These are phyloP conservation scores for Lipomyces kockii DNA, from an alignment of 805 yeast genomes.

Conservation along the genomic window DNA sequence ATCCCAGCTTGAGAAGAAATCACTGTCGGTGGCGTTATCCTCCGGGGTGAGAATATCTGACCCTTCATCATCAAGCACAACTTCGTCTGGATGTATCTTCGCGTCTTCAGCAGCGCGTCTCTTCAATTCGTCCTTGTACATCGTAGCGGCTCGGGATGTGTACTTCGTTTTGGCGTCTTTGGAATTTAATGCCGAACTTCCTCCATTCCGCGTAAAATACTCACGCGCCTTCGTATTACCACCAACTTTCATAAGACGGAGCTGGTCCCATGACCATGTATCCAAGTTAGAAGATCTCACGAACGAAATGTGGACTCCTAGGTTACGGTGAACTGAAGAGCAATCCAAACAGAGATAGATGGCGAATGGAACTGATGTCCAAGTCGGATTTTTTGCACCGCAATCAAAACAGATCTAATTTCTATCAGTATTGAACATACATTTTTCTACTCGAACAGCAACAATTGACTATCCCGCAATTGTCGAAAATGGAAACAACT, in stretches of 20 bases:
- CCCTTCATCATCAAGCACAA: constrained; percentile 57
- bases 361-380: constrained; percentile 98
- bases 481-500: neutral
- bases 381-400: constrained; percentile 90
- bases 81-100: constrained; percentile 63
- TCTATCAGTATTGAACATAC: neutral
- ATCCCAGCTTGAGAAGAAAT: constrained; percentile 90
- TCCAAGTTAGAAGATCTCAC: constrained; percentile 91
- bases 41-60: constrained; percentile 7
- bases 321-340: constrained; percentile 90
- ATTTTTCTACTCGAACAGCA: neutral
- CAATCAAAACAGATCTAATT: constrained; percentile 82
- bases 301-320: constrained; percentile 95
- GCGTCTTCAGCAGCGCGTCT: constrained; percentile 70
- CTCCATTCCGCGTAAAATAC: constrained; percentile 83
- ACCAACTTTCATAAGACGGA: constrained; percentile 90
- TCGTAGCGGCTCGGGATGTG: constrained; percentile 75
- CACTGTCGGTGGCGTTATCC: constrained; percentile 59
- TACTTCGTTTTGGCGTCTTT: constrained; percentile 78
- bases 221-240: constrained; percentile 89
- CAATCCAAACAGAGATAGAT: constrained; percentile 91
- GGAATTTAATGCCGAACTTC: constrained; percentile 66
- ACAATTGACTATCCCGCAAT: neutral
- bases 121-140: constrained; percentile 79
- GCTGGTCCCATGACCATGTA: constrained; percentile 89